Evolutionary conservation across 2,329 filamentous ascomycete genomes (phyloP).

Genomic region (Stagonosporopsis rhizophila): DNA sequence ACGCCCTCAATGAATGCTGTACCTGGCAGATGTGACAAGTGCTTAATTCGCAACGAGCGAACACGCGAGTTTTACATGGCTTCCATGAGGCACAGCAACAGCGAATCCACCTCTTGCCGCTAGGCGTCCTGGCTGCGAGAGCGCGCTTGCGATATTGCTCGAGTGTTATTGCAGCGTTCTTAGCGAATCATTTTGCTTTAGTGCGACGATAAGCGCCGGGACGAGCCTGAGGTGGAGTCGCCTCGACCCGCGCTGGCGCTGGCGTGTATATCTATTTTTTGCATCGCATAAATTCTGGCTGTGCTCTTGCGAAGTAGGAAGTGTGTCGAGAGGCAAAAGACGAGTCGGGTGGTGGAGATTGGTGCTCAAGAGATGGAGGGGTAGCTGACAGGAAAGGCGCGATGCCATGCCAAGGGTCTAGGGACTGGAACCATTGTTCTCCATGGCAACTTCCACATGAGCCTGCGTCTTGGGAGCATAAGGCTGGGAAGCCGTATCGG

Average conservation of each 20-base stretch:
- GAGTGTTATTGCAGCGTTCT: conserved; percentile 10
- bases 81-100: conserved; percentile 34
- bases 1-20: conserved; percentile 12
- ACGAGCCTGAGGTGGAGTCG: conserved; percentile 11
- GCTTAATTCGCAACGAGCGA: conserved; percentile 36
- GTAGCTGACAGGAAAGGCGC: not conserved
- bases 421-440: not conserved
- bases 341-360: not conserved
- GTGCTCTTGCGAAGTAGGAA: not conserved
- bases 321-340: not conserved
- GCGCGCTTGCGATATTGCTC: conserved; percentile 30
- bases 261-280: conserved; percentile 10
- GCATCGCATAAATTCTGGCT: not conserved
- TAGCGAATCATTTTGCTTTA: conserved; percentile 33
- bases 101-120: conserved; percentile 24
- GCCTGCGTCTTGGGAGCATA: not conserved
- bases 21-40: conserved; percentile 15
- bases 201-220: conserved; percentile 37
- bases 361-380: not conserved
- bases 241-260: conserved; percentile 12
- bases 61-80: conserved; percentile 32
- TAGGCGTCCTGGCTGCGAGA: conserved; percentile 21
- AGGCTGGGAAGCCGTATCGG: not conserved
- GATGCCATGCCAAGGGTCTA: conserved; percentile 1
- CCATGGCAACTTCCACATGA: not conserved